Base-by-base conservation (phyloP, 768 basidiomycete genomes). In the Pholiota molesta region DNA sequence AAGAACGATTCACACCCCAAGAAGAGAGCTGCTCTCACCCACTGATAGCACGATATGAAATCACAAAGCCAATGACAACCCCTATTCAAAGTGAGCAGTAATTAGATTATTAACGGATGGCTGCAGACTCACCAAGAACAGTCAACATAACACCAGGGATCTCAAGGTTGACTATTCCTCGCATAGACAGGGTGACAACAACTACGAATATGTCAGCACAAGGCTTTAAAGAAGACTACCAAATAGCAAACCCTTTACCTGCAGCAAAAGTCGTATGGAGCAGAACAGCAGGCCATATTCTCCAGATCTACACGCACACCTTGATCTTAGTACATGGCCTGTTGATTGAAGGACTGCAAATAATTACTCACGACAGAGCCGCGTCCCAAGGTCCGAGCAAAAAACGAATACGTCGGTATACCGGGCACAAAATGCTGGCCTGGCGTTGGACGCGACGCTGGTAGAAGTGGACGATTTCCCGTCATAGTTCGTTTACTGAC, bases 201-300 rank as follows among this genome's bases (percentile, higher is more conserved):
- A 70, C 83, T 83, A 68, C 2, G 57, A 26, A 39, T 44, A 31
- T 29, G 54, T 37, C 11, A 35, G 33, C 17, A 47, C 35, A 16
- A 58, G 9, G 23, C 39, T 17, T 57, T 11, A 44, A 35, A 53
- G 42, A 28, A n/a, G 33, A 44, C 21, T 5, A 37, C 31, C 39
- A 17, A 35, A 58, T 23, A 19, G 44, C 7, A 39, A 60, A 26
- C 17, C 13, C 61, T 55, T 31, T 66, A 83, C 83, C 77, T 19
- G 78, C 80, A 5, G 86, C 85, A 65, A 87, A 86, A 5, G 77
- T 54, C 5, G 87, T 87, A 69, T 88, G 84, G 26, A 88, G 68
- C n/a, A 86, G 63, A 1, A 88, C 86, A 0, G 86, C 86, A 1
- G 86, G 86, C 87, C 87, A 89, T 66, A 88, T 87, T 57, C 81